phyloP scores from a whole-genome alignment of 306 rosid genomes.

The Nissolia schottii region DNA sequence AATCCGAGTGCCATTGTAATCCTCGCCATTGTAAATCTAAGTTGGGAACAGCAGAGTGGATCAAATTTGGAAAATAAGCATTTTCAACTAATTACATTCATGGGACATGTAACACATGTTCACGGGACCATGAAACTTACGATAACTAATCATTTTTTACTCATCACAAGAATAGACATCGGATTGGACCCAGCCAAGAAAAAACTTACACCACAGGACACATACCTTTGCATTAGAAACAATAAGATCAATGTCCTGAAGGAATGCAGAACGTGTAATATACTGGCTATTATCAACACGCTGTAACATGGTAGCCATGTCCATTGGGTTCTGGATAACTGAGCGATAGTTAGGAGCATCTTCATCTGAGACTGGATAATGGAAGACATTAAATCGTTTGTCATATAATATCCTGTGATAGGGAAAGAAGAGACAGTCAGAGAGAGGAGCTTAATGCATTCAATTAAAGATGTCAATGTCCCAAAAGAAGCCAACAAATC shows the following conservation, averaged over 20 bases:
- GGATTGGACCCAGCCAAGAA: background rate
- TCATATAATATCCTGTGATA: slow-evolving; percentile 80
- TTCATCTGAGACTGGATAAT: slow-evolving; percentile 89
- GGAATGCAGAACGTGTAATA: slow-evolving; percentile 63
- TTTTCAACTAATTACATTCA: no score
- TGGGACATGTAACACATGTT: background rate
- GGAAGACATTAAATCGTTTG: slow-evolving; percentile 89
- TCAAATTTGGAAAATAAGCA: slow-evolving; percentile 1
- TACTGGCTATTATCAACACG: slow-evolving; percentile 89
- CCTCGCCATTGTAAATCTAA: slow-evolving; percentile 89
- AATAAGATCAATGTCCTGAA: slow-evolving; percentile 85
- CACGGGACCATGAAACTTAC: background rate
- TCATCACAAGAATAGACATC: background rate
- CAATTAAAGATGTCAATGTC: background rate
- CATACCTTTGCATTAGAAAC: slow-evolving; percentile 91
- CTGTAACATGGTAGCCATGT: slow-evolving; percentile 78
- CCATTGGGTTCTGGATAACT: slow-evolving; percentile 92
- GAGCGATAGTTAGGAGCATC: slow-evolving; percentile 95
- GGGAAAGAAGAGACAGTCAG: background rate
- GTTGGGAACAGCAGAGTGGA: slow-evolving; percentile 25
- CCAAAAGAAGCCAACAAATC: background rate
- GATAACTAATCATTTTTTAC: background rate
- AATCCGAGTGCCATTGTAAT: slow-evolving; percentile 86
- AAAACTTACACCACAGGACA: background rate
- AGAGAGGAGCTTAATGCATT: background rate